Evolutionary conservation across 169 alveolate species (phyloP).

Genomic region (Eimeria zaria): DNA sequence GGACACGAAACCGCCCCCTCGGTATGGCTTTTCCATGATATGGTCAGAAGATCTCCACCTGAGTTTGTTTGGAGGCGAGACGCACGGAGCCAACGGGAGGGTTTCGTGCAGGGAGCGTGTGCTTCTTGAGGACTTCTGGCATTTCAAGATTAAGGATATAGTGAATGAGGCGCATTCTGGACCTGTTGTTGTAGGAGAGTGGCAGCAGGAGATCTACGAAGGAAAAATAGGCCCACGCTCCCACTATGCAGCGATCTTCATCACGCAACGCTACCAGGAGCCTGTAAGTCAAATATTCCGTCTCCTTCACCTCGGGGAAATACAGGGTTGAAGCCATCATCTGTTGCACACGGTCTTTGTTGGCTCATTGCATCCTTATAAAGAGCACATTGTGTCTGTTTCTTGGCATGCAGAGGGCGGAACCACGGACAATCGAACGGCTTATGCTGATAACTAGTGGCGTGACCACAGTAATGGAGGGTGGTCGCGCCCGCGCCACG

Average conservation of each 20-base stretch:
- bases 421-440: conserved; percentile 85
- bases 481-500: conserved; percentile 48
- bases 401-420: conserved; percentile 73
- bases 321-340: not conserved
- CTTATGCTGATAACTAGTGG: conserved; percentile 83
- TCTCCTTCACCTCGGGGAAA: not conserved
- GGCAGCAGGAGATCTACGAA: conserved; percentile 91
- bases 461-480: conserved; percentile 75
- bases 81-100: conserved; percentile 86
- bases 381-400: not conserved
- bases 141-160: conserved; percentile 86
- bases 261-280: conserved; percentile 94
- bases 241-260: conserved; percentile 92
- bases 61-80: conserved; percentile 95
- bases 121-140: conserved; percentile 93
- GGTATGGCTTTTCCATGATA: conserved; percentile 93
- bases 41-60: conserved; percentile 94
- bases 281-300: conserved; percentile 67
- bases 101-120: conserved; percentile 87
- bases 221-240: conserved; percentile 94
- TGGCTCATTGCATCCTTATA: not conserved
- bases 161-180: conserved; percentile 81
- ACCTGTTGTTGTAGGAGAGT: conserved; percentile 88
- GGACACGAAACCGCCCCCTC: conserved; percentile 91
- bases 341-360: not conserved